Base-by-base conservation (phyloP, 352 stramenopile species). In the Blastocystis sp. region DNA sequence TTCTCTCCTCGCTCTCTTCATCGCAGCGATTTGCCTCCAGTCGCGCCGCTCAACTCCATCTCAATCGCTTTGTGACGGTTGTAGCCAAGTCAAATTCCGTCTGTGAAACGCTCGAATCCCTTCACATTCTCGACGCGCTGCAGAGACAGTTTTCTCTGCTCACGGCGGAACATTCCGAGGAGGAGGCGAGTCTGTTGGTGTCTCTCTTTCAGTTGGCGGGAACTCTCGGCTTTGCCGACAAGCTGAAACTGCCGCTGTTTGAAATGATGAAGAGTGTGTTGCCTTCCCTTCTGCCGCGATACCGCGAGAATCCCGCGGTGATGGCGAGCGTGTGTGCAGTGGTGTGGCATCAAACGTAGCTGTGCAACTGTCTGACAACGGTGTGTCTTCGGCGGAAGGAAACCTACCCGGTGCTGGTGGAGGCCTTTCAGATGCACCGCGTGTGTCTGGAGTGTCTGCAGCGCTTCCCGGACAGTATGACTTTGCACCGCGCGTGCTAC, bases 361-460 rank as follows among this genome's bases (percentile, higher is more conserved):
- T 69, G 19, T 21, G 68, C 2, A 19, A 66, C 11, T 21, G 54
- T 0, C 42, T 84, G n/a, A 28, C 28, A 14, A 38, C 40, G 6
- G 3, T 68, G 21, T 42, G n/a, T 28, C 45, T 84, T 28, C 74
- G 74, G 34, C 65, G 69, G 11, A 19, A n/a, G n/a, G 74, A 66
- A 10, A 59, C 34, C 2, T 70, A 59, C 24, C 19, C 1, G 14
- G 4, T 24, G 17, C 7, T 68, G 21, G 57, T 69, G 34, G 60
- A 68, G 28, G 3, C 21, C 9, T 24, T 24, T 38, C 14, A 52
- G 2, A 34, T 84, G 10, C 54, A 84, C 6, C 10, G 38, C n/a
- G 14, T 69, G 40, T 84, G 74, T 57, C 52, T 84, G 11, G 19
- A 45, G 19, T 34, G 28, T 6, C 54, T 84, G 74, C 68, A 84